Evolutionary conservation across 2,329 filamentous ascomycete species (phyloP), one percentile per base, ranked within the genome.

Genomic region (Cryphonectria radicalis): DNA sequence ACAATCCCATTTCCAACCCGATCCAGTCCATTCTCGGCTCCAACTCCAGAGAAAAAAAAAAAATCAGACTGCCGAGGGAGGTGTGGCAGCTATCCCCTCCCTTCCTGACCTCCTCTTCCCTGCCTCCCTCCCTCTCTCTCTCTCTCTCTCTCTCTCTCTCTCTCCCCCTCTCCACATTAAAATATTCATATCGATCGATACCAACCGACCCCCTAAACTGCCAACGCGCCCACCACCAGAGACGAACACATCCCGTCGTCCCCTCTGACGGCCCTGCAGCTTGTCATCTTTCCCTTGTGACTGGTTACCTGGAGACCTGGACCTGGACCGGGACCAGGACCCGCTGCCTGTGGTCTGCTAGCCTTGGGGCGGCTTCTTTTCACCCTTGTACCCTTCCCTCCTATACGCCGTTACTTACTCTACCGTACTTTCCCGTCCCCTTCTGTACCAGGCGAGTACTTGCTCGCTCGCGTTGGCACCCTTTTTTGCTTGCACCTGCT

Each of bases 281-380:
- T 62, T 40, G 59, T 40, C 59, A 40, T 40, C 59, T 62, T 40
- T 37, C 35, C 35, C 59, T 62, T 62, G 59, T 62, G 59, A 62
- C 35, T n/a, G 59, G 22, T 11, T 62, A 25, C 32, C 35, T 40
- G 6, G 43, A n/a, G 14, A 32, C 59, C 35, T 32, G 32, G 28
- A 62, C 57, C 57, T 37, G 28, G 57, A 35, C 57, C 57, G 17
- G 14, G 28, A n/a, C 32, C 57, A n/a, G 57, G 32, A 28, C 57
- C 57, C 25, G 53, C 55, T 59, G 55, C 17, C 55, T 59, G 55
- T 59, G 55, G 55, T 35, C 28, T 28, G 14, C 55, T 59, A 57
- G 55, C 55, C 55, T 32, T 57, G 25, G 55, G 55, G 53, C 42
- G 11, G n/a, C 25, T 14, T 25, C 53, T 57, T 57, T 57, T 28